Conservation (phyloP, 176 grass and related monocot genomes). For the Oryza meridionalis region DNA sequence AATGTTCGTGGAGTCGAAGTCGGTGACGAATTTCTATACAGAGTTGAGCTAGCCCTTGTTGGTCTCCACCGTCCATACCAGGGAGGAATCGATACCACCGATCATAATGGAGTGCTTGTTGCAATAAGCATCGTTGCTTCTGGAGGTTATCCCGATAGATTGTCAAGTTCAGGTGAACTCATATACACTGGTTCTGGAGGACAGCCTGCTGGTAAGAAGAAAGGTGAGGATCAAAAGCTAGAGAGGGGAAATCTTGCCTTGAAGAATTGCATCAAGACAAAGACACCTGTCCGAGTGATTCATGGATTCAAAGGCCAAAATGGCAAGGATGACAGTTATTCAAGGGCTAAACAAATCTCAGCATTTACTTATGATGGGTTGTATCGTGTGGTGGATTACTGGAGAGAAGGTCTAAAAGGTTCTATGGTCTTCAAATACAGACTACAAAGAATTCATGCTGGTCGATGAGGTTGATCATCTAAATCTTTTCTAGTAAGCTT, state of each 20-base stretch:
- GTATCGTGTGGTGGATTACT: constrained; percentile 60
- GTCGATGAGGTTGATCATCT: no score
- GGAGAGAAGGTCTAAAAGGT: constrained; percentile 39
- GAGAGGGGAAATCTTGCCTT: constrained; percentile 17
- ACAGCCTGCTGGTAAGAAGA: constrained; percentile 53
- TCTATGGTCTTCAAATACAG: constrained; percentile 61
- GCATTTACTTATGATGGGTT: constrained; percentile 76
- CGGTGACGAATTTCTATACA: constrained; percentile 81
- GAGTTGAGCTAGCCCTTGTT: constrained; percentile 67
- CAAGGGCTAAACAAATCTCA: constrained; percentile 46
- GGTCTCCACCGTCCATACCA: constrained; percentile 68
- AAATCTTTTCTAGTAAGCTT: no score
- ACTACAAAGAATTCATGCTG: constrained; percentile 30
- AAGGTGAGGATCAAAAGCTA: constrained; percentile 69
- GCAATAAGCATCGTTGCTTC: constrained; percentile 81
- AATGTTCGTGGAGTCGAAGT: constrained; percentile 74
- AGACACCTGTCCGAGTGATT: constrained; percentile 71
- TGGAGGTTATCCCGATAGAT: constrained; percentile 69
- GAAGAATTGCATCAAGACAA: constrained; percentile 62
- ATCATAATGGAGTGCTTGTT: constrained; percentile 41
- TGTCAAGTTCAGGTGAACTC: constrained; percentile 67
- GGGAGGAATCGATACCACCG: constrained; percentile 62
- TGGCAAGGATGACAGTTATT: constrained; percentile 30
- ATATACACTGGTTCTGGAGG: constrained; percentile 85
- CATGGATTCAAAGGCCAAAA: constrained; percentile 55